Base-by-base conservation (phyloP, 148 eudicot genomes). In the Persicaria tinctoria region DNA sequence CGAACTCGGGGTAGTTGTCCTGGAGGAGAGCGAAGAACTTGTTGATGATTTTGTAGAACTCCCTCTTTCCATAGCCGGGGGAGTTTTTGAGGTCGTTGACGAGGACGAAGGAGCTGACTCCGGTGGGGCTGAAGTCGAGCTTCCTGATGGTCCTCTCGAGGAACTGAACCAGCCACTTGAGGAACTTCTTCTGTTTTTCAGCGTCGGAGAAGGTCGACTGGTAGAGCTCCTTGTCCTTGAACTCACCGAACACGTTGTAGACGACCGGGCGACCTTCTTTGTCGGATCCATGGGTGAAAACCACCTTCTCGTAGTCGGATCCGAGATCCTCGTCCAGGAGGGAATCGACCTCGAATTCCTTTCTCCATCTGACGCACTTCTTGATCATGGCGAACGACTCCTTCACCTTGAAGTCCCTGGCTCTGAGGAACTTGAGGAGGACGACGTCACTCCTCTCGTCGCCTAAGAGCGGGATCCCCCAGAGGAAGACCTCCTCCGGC, bases 1-100 rank as follows among this genome's bases (percentile, higher is more conserved):
- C 91, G 68, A 90, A 90, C 70, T 90, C 94, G 16, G 94, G 94
- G 68, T 90, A 90, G 66, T 90, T 90, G 57, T 90, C 94, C 70
- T 90, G 94, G 17, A 90, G 81, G 68, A 90, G 74, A 56, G 79
- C 85, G 9, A 87, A 80, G 55, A 86, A 89, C 78, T 86, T 85
- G 66, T 88, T 86, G 44, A 83, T 88, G 14, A 88, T 84, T 66
- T 88, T 88, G 18, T 87, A 78, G 8, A 88, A 78, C 59, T 90
- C 93, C 45, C 86, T 81, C 77, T 85, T 85, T 41, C 85, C 87
- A 72, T 80, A 81, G 13, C 94, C 94, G 78, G 94, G 94, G 10
- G 90, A 85, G 62, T 86, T 90, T 84, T 83, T 87, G 57, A 90
- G 83, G 79, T 90, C 94, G 79, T 78, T 83, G 56, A 90, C 88